Evolutionary conservation across 73 alveolate species (phyloP), one percentile per base, ranked within the genome.

Genomic region (Tetrahymena thermophila): DNA sequence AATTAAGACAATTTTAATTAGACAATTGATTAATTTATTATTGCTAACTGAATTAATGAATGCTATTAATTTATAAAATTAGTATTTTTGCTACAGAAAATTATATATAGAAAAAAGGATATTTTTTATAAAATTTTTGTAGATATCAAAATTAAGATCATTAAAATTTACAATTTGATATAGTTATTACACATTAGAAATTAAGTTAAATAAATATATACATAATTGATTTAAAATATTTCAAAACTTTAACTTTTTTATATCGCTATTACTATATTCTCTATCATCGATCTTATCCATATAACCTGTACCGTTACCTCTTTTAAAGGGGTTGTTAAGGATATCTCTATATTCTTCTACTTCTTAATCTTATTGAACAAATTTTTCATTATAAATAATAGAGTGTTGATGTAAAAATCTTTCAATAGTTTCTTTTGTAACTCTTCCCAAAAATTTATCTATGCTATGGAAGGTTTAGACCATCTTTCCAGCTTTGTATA

Each of bases 401-500:
- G 89, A 71, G 37, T 71, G 89, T 31, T 28, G 37, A n/a, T 71
- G 37, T 37, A 95, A 35, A 25, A 95, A 85, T 37, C 56, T 56
- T 35, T 95, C 97, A 85, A 95, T 57, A 9, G 95, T 43, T 16
- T 93, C 95, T 35, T 43, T 34, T 35, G 97, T 95, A 34, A 95
- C 94, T 38, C 56, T 95, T 44, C 97, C 94, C 5, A 95, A 94
- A n/a, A 38, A 42, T 35, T 95, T 95, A 93, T 95, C 95, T 50
- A 95, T 85, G 35, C 93, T 71, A 35, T 93, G 97, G 35, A 95
- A 35, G 25, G 93, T 95, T 95, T 94, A 95, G 8, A 89, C 95
- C 37, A 84, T 85, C 84, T 95, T 95, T 4, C 95, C 94, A 13
- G 93, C 94, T 35, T 89, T 85, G 84, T 95, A 95, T 13, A 95